A percentile compares a stretch with the other conserved stretches of the same genome.
phyloP scores from a whole-genome alignment of 176 grass and related monocot genomes.

The Pontederia paniculata region DNA sequence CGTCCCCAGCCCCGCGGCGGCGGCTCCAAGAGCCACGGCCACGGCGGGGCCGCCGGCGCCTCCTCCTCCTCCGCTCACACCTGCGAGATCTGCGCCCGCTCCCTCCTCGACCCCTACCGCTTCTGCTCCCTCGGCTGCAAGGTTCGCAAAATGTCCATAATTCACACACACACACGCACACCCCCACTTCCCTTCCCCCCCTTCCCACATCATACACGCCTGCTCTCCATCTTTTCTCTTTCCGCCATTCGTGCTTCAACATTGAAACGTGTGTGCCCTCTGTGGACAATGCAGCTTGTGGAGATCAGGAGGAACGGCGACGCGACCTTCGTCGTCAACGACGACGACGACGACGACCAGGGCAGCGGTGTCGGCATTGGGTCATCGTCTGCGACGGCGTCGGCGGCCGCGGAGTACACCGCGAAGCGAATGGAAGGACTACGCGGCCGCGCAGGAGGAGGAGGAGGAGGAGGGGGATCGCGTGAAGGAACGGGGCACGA shows the following conservation, averaged over 20 bases:
- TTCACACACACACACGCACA: no score
- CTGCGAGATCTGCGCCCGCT: conserved; percentile 69
- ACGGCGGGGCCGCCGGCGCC: conserved; percentile 26
- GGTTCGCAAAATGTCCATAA: conserved; percentile 10
- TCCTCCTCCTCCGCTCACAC: conserved; percentile 28
- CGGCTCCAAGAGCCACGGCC: conserved; percentile 26
- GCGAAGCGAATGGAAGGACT: neutral
- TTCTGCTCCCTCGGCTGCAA: conserved; percentile 56
- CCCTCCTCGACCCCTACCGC: conserved; percentile 42
- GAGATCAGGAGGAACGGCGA: conserved; percentile 43
- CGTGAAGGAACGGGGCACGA: neutral
- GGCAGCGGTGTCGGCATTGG: conserved; percentile 6
- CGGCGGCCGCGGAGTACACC: conserved; percentile 1
- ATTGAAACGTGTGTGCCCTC: no score
- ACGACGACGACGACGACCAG: neutral
- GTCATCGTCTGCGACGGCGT: conserved; percentile 1
- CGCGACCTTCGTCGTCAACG: conserved; percentile 2
- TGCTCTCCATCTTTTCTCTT: no score
- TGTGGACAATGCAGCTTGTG: conserved; percentile 33
- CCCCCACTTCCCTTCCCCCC: neutral
- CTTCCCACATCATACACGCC: neutral
- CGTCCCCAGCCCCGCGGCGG: conserved; percentile 56
- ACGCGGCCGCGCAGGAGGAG: neutral
- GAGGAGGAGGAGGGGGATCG: neutral
- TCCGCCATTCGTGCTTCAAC: no score